These are phyloP conservation scores for Cytospora schulzeri DNA, from an alignment of 2,329 filamentous ascomycete genomes.

Conservation along the genomic window DNA sequence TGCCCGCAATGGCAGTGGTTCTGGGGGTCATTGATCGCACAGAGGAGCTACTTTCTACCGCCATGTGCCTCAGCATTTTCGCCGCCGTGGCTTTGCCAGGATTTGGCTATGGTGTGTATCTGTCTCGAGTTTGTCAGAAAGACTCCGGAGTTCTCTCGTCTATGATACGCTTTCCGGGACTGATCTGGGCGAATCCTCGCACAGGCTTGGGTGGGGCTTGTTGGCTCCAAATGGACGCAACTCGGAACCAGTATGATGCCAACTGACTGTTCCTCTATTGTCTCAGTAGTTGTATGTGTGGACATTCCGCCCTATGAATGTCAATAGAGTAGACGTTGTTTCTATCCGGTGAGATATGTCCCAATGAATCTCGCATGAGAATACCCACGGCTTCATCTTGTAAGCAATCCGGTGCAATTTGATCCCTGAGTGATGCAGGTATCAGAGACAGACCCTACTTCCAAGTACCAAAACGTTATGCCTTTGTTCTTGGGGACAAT, in stretches of 20 bases:
- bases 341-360: background rate
- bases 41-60: background rate
- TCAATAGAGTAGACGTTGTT: background rate
- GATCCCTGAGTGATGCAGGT: background rate
- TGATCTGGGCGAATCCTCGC: background rate
- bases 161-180: background rate
- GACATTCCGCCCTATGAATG: background rate
- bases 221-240: accelerated
- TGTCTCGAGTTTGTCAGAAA: background rate
- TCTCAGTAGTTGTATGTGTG: background rate
- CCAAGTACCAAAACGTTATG: background rate
- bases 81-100: background rate
- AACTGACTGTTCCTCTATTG: background rate
- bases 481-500: background rate
- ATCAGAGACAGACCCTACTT: background rate
- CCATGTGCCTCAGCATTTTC: background rate
- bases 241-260: background rate
- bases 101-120: background rate
- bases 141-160: background rate
- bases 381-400: background rate
- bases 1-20: background rate
- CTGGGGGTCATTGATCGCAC: no score
- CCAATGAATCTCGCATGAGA: background rate
- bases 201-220: constrained; percentile 1
- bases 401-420: background rate